Evolutionary conservation across 495 filamentous ascomycete genomes (phyloP), one percentile per base, ranked within the genome.

Genomic region (Neohortaea acidophila): DNA sequence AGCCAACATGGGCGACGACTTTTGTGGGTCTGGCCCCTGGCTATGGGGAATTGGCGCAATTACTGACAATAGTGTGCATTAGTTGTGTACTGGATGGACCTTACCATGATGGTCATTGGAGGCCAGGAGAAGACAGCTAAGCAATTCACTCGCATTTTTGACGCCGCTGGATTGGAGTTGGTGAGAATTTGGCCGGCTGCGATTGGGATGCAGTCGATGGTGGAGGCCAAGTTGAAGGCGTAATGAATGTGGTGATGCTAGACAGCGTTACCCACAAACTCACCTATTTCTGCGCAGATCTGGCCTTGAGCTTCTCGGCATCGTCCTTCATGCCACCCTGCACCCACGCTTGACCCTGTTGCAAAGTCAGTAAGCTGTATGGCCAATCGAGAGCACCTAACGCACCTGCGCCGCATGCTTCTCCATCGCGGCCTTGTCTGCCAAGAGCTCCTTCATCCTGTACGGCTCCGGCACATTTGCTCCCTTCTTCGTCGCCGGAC

Each of bases 401-500:
- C 34, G 9, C 22, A 30, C 36, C 12, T 68, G 67, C 5, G 60
- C 58, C 10, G 81, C 67, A 12, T 76, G 75, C 20, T 37, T 56
- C 41, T 76, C 66, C 14, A 79, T 76, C 38, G 66, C 55, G 22
- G 64, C 59, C 62, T 81, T 82, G 48, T 84, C 61, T 52, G 70
- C 74, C 30, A 85, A 59, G 18, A 84, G 61, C n/a, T 67, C 60
- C 45, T 71, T 69, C 18, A 81, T 70, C n/a, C 49, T 73, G 54
- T 82, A 76, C 32, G 54, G 65, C 17, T 65, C 60, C 0, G 86
- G 87, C 13, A 93, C 78, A 64, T 92, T 69, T 0, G 73, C 60
- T 0, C 86, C 86, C 61, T 75, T 86, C 62, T 86, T 72, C 2
- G 81, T 65, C 0, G 65, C 87, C 2, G 73, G 70, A 2, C 83